These are phyloP conservation scores for Flaveria ramosissima DNA, from an alignment of 129 eudicot species.

Conservation along the genomic window DNA sequence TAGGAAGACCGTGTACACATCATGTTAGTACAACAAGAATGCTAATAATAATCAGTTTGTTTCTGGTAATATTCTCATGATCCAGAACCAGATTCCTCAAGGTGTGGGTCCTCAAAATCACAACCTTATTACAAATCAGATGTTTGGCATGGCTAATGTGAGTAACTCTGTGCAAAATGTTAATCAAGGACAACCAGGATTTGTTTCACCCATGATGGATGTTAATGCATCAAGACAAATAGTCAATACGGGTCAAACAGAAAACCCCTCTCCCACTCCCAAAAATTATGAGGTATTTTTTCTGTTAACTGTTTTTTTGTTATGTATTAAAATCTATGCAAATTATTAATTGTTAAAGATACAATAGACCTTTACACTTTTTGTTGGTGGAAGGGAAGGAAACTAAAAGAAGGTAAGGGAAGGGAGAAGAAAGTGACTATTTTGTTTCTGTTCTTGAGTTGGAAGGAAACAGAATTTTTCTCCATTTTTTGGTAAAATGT, in stretches of 20 bases:
- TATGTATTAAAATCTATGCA: not conserved
- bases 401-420: not conserved
- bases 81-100: conserved; percentile 45
- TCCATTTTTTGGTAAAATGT: too few relatives aligned
- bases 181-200: conserved; percentile 42
- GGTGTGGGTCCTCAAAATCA: conserved; percentile 48
- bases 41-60: conserved; percentile 26
- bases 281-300: conserved; percentile 42
- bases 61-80: conserved; percentile 26
- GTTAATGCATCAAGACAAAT: conserved; percentile 30
- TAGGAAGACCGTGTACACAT: conserved; percentile 21
- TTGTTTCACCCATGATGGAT: conserved; percentile 29
- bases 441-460: too few relatives aligned
- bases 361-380: not conserved
- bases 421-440: too few relatives aligned
- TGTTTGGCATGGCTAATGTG: conserved; percentile 31
- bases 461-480: too few relatives aligned
- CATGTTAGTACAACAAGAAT: not conserved
- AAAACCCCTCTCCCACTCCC: conserved; percentile 33
- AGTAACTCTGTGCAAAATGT: conserved; percentile 38
- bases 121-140: conserved; percentile 38
- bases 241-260: conserved; percentile 31
- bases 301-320: not conserved
- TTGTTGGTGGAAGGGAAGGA: not conserved
- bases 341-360: not conserved